Evolutionary conservation across 1,284 basidiomycete genomes (phyloP).

Genomic region (Trichosporon asahii): DNA sequence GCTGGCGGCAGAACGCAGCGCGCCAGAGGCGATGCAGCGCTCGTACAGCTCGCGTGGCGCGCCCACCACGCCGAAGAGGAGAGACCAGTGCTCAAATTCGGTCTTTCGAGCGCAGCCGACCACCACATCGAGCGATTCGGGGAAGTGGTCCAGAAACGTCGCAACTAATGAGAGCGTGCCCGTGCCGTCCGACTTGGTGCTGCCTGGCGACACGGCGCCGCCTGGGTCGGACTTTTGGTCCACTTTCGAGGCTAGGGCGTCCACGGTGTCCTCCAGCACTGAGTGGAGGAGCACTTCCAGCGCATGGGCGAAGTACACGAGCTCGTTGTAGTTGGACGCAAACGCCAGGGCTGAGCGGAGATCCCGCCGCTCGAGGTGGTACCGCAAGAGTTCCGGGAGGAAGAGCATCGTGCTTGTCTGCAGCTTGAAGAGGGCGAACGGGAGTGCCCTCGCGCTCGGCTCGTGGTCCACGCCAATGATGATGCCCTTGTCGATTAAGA

Average conservation of each 20-base stretch:
- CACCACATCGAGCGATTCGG: slow-evolving; percentile 83
- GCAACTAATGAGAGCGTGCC: slow-evolving; percentile 67
- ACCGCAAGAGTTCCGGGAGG: slow-evolving; percentile 83
- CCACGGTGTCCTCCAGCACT: slow-evolving; percentile 85
- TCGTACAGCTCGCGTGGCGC: slow-evolving; percentile 88
- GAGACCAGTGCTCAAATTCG: slow-evolving; percentile 85
- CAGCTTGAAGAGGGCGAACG: slow-evolving; percentile 89
- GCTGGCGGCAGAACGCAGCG: slow-evolving; percentile 83
- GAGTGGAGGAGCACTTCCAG: slow-evolving; percentile 91
- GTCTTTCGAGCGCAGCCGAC: slow-evolving; percentile 97
- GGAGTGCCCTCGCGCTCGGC: slow-evolving; percentile 69
- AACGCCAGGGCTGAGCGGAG: slow-evolving; percentile 77
- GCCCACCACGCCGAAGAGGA: slow-evolving; percentile 85
- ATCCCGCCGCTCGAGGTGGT: slow-evolving; percentile 71
- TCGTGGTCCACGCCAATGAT: slow-evolving; percentile 95
- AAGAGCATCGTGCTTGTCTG: slow-evolving; percentile 93
- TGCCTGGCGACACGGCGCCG: neutral
- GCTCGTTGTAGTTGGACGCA: slow-evolving; percentile 77
- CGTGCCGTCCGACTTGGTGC: neutral
- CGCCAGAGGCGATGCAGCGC: slow-evolving; percentile 72
- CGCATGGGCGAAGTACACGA: slow-evolving; percentile 91
- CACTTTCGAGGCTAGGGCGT: slow-evolving; percentile 24
- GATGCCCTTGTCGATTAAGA: slow-evolving; percentile 97
- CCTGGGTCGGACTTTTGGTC: neutral
- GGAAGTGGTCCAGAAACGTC: slow-evolving; percentile 92